These are phyloP conservation scores for Citrus mangshanensis DNA, from an alignment of 345 rosid genomes.

Conservation along the genomic window DNA sequence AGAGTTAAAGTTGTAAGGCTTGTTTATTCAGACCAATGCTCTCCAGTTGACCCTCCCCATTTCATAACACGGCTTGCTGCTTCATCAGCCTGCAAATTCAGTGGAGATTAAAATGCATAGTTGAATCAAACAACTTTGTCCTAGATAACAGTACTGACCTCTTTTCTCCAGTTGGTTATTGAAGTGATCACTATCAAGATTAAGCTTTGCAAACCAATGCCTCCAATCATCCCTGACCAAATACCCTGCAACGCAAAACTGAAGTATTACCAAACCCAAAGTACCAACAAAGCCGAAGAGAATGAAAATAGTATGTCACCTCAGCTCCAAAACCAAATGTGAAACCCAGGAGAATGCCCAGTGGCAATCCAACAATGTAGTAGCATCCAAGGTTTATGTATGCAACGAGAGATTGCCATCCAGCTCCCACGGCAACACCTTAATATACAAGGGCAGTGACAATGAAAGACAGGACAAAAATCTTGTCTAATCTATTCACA, in stretches of 20 bases:
- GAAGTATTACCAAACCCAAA: not conserved
- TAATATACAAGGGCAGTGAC: not conserved
- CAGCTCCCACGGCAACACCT: slow-evolving; percentile 99
- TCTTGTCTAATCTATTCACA: not conserved
- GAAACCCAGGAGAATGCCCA: slow-evolving; percentile 83
- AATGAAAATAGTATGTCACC: slow-evolving; percentile 31
- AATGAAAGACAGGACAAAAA: not conserved
- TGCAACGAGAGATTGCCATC: slow-evolving; percentile 88
- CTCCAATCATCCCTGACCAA: slow-evolving; percentile 97
- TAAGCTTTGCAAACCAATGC: slow-evolving; percentile 68
- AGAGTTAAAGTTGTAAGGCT: not conserved
- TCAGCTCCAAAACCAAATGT: slow-evolving; percentile 56
- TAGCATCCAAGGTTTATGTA: slow-evolving; percentile 86
- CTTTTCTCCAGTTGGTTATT: slow-evolving; percentile 71
- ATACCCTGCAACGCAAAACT: slow-evolving; percentile 57
- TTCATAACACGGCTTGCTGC: slow-evolving; percentile 65
- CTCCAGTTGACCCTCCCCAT: slow-evolving; percentile 71
- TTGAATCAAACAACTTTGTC: not conserved
- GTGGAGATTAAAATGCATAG: not conserved
- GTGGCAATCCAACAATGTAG: slow-evolving; percentile 78
- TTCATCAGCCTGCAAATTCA: slow-evolving; percentile 57
- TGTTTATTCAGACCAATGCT: slow-evolving; percentile 13
- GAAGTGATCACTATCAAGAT: slow-evolving; percentile 60
- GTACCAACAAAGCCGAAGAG: not conserved
- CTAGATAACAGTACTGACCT: slow-evolving; percentile 36